Evolutionary conservation across 129 eudicot genomes (phyloP), one percentile per base, ranked within the genome.

Genomic region (Flaveria robusta): DNA sequence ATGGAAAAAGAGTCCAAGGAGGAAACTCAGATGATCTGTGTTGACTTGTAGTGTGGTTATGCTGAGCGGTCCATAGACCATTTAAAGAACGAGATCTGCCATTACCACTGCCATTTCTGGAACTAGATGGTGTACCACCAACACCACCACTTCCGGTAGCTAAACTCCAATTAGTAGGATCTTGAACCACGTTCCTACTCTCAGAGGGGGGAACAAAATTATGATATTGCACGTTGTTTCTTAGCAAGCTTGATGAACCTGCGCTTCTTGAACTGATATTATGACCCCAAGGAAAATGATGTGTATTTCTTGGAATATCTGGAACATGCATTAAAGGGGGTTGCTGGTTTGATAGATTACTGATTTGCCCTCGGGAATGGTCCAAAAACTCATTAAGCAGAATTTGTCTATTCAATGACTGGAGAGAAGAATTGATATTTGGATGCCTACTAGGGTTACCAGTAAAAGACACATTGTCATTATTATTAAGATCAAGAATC

Each of bases 1-100:
- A 77, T 12, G 89, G 92, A 64, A 81, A 84, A 62, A 83, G 88
- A 76, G 81, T 43, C 91, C 97, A 83, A 18, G 87, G 87, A 67
- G 87, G 65, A 77, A 82, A 64, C 18, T 86, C 97, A 2, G 86
- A 8, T 31, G 67, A 45, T 49, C 85, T 76, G 39, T 75, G 86
- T 31, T 75, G 86, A 86, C 59, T 82, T 13, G 82, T 51, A 68
- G 83, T 31, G 12, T 56, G 74, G 68, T 70, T 88, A 79, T 82
- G 86, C 23, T 70, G 81, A 66, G 91, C 82, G 49, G 83, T 42
- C 88, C 85, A 75, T 13, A 76, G 42, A 58, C 83, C 49, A 67
- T 81, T 74, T 34, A 66, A 80, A 56, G 84, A 6, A n/a, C 81
- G 85, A 19, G 77, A 75, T 54, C 84, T 63, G 43, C 80, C 80